Conservation (phyloP, 1,284 basidiomycete species). For the Heimioporus retisporus region DNA sequence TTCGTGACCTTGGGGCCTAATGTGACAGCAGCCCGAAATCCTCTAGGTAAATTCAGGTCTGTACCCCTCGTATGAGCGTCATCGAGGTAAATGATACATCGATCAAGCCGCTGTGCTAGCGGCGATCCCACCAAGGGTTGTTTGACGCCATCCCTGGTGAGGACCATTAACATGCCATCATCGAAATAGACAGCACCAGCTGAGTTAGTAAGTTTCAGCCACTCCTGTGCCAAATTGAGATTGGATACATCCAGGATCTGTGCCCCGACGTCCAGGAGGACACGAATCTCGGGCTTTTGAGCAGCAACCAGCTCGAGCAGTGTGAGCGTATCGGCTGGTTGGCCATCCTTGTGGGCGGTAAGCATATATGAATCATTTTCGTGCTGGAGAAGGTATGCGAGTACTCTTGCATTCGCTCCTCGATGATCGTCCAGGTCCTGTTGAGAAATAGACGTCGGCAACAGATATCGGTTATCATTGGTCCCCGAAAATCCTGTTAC, state of each 20-base stretch:
- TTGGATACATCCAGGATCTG: too few relatives aligned
- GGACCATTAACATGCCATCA: conserved; percentile 52
- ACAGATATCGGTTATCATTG: conserved; percentile 22
- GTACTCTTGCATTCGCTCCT: too few relatives aligned
- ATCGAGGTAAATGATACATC: conserved; percentile 61
- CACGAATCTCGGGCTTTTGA: not conserved
- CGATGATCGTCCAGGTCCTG: not conserved
- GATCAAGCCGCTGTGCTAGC: conserved; percentile 49
- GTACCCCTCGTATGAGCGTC: conserved; percentile 67
- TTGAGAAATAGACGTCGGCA: conserved; percentile 24
- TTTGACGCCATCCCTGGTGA: conserved; percentile 47
- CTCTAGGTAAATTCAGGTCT: conserved; percentile 58
- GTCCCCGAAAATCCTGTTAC: conserved; percentile 30
- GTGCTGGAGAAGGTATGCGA: too few relatives aligned
- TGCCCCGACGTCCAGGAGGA: not conserved
- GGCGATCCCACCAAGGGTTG: conserved; percentile 54
- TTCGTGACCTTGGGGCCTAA: too few relatives aligned
- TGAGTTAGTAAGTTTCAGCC: conserved; percentile 49
- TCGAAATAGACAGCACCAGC: conserved; percentile 58
- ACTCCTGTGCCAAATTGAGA: conserved; percentile 25
- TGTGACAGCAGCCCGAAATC: conserved; percentile 52
- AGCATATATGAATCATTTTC: too few relatives aligned
- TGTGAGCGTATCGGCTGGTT: not conserved
- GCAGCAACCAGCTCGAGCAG: not conserved
- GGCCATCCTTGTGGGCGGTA: too few relatives aligned